Percentiles rank a stretch among this genome's conserved stretches.
Conservation (phyloP, 1,284 basidiomycete genomes). For the Vanrija sp. region DNA sequence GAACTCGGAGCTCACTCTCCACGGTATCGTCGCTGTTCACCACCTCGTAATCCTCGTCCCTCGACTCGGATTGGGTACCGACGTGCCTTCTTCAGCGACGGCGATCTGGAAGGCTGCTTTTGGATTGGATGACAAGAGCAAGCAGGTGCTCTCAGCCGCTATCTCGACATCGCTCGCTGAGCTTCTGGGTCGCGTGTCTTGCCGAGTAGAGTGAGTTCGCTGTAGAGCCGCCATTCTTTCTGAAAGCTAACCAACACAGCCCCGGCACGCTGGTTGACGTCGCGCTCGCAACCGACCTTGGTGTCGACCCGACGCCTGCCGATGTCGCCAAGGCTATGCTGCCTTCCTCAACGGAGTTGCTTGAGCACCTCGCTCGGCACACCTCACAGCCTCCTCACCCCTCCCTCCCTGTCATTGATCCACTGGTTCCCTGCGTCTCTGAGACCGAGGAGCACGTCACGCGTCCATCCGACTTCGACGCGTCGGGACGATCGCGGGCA, state of each 20-base stretch:
- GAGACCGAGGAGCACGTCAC: constrained; percentile 2
- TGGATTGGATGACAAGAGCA: constrained; percentile 8
- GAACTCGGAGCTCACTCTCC: constrained; percentile 26
- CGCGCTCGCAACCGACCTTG: constrained; percentile 28
- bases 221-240: not conserved
- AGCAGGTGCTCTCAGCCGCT: constrained; percentile 13
- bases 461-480: constrained; percentile 48
- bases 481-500: constrained; percentile 52
- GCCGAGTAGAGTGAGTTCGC: constrained; percentile 23
- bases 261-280: constrained; percentile 37
- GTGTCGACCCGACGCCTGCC: constrained; percentile 10
- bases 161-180: constrained; percentile 26
- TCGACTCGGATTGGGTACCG: constrained; percentile 11
- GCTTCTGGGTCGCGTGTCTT: constrained; percentile 19
- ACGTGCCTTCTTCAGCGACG: constrained; percentile 1
- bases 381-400: constrained; percentile 54
- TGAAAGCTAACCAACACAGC: constrained; percentile 1
- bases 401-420: constrained; percentile 61
- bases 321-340: constrained; percentile 23
- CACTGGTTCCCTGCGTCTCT: constrained; percentile 43
- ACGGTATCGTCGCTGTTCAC: constrained; percentile 34
- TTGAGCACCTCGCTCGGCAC: constrained; percentile 18
- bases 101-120: constrained; percentile 22
- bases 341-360: constrained; percentile 17
- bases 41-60: constrained; percentile 35